phyloP scores from a whole-genome alignment of 2,329 filamentous ascomycete species.

The Knufia petricola region DNA sequence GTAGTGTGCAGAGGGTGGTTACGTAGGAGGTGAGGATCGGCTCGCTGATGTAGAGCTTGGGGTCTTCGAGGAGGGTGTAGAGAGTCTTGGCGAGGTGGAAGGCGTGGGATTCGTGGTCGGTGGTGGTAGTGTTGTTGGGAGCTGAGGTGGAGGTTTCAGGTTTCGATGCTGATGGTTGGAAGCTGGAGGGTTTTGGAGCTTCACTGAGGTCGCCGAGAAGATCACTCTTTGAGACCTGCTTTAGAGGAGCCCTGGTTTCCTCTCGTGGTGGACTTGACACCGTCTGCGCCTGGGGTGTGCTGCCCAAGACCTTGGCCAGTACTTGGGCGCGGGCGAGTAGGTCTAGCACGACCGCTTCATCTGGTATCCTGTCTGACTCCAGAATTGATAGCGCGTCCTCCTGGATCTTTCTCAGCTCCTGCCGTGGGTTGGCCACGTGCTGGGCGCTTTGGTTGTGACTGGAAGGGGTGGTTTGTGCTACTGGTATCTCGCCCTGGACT shows the following conservation, averaged over 20 bases:
- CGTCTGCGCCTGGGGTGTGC: slow-evolving; percentile 1
- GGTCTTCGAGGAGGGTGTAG: slow-evolving; percentile 62
- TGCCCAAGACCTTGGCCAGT: slow-evolving; percentile 1
- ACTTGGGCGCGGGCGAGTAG: neutral
- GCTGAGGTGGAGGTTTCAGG: neutral
- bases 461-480: neutral
- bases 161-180: neutral
- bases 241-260: neutral
- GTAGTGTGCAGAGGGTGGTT: slow-evolving; percentile 61
- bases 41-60: slow-evolving; percentile 70
- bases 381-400: slow-evolving; percentile 4
- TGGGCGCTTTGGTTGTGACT: neutral
- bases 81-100: slow-evolving; percentile 43
- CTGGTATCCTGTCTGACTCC: slow-evolving; percentile 2
- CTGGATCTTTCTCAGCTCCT: neutral
- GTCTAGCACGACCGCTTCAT: slow-evolving; percentile 1
- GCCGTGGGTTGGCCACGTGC: neutral
- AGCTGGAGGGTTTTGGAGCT: neutral
- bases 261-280: neutral
- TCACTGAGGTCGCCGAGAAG: neutral
- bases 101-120: neutral
- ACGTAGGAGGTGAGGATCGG: slow-evolving; percentile 66
- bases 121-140: neutral
- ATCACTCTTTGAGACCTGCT: neutral
- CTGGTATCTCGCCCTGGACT: neutral